phyloP scores from a whole-genome alignment of 768 basidiomycete species.

The Lentinula guzmanii region DNA sequence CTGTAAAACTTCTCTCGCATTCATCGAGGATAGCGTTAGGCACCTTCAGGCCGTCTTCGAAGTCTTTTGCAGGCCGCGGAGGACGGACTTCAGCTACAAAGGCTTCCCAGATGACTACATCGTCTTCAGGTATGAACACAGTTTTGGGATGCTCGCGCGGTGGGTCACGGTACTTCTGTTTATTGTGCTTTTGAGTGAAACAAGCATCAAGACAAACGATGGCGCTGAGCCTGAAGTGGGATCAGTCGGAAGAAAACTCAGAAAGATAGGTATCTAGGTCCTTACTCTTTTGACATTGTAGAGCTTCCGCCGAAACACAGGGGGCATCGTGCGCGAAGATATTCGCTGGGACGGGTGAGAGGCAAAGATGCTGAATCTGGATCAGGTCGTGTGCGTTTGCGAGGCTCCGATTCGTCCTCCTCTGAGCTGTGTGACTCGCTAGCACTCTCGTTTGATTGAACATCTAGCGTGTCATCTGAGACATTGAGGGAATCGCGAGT shows the following conservation, averaged over 20 bases:
- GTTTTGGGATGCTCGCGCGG: conserved; percentile 14
- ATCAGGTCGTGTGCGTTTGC: too few species aligned
- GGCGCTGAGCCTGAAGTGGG: too few species aligned
- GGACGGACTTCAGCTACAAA: conserved; percentile 12
- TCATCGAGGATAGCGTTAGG: conserved; percentile 23
- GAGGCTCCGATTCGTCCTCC: too few species aligned
- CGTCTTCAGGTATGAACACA: conserved; percentile 14
- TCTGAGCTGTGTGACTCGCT: not conserved
- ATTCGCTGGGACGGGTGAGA: conserved; percentile 12
- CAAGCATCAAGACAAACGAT: conserved; percentile 26
- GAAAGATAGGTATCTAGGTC: too few species aligned
- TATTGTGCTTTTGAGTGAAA: conserved; percentile 26
- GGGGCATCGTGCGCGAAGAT: conserved; percentile 17
- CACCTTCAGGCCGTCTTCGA: conserved; percentile 18
- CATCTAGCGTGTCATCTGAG: not conserved
- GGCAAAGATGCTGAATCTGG: too few species aligned
- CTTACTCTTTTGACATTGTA: not conserved
- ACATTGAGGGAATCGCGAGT: too few species aligned
- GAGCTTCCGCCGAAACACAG: conserved; percentile 20
- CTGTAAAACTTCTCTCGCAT: conserved; percentile 24
- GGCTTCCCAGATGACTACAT: conserved; percentile 15
- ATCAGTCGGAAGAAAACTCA: conserved; percentile 17
- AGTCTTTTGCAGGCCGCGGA: too few species aligned
- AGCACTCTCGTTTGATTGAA: not conserved
- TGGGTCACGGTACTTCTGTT: conserved; percentile 10